These are phyloP conservation scores for Lycium barbarum DNA, from an alignment of 257 asterid genomes.

Conservation along the genomic window DNA sequence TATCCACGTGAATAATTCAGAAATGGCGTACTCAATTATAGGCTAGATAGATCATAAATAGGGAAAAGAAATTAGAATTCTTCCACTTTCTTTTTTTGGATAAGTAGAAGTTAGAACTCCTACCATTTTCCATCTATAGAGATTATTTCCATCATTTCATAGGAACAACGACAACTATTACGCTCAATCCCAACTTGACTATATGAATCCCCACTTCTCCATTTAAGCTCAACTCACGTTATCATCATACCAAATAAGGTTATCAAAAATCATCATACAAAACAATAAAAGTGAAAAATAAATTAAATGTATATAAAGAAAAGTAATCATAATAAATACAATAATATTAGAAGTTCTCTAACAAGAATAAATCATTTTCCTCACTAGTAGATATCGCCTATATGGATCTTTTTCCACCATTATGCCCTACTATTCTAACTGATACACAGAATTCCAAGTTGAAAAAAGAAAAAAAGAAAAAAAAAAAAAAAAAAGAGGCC, in stretches of 20 bases:
- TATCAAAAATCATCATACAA: too few relatives aligned
- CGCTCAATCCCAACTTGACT: constrained; percentile 9
- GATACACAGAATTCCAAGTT: too few relatives aligned
- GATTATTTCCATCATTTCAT: not conserved
- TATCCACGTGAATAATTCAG: constrained; percentile 33
- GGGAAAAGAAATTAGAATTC: constrained; percentile 13
- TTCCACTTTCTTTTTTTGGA: constrained; percentile 6
- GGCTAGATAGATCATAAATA: constrained; percentile 9
- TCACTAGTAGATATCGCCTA: not conserved
- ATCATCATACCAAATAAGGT: not conserved
- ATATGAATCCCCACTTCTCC: not conserved
- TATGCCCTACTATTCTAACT: not conserved
- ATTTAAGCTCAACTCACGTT: not conserved
- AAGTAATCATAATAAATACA: not conserved
- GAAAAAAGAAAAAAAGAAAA: too few relatives aligned
- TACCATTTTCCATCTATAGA: not conserved
- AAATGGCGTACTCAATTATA: constrained; percentile 31
- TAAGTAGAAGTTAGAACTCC: not conserved
- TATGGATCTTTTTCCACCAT: not conserved
- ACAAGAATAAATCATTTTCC: not conserved
- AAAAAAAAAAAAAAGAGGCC: not conserved
- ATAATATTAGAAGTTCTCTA: not conserved
- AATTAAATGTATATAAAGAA: not conserved
- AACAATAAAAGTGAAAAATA: not conserved
- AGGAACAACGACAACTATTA: not conserved